Evolutionary conservation across 2,329 filamentous ascomycete genomes (phyloP).

Genomic region (Aspergillus japonicus): DNA sequence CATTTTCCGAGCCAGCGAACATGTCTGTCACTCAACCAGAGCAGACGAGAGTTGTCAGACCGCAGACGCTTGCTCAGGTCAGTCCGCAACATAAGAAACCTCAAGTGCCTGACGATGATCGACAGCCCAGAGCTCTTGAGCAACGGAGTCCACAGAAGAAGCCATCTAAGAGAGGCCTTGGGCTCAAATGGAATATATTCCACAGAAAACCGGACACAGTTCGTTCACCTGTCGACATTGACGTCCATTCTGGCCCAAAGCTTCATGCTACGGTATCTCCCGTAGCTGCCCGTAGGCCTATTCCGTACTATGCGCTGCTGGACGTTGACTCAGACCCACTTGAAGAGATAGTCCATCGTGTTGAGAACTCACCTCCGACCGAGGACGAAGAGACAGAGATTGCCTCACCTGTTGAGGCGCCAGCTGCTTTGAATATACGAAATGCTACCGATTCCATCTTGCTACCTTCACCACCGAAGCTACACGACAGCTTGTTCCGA

Average conservation of each 20-base stretch:
- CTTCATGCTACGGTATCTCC: constrained; percentile 43
- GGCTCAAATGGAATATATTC: constrained; percentile 58
- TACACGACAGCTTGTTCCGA: constrained; percentile 33
- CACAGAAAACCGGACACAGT: constrained; percentile 42
- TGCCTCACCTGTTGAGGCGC: constrained; percentile 24
- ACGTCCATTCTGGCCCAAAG: constrained; percentile 29
- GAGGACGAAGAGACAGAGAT: constrained; percentile 31
- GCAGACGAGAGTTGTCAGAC: background rate
- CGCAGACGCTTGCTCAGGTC: background rate
- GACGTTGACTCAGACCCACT: constrained; percentile 46
- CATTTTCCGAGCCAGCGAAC: background rate
- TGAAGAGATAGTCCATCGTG: constrained; percentile 38
- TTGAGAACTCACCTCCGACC: constrained; percentile 42
- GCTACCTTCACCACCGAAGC: constrained; percentile 43
- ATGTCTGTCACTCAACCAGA: background rate
- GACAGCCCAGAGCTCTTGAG: background rate
- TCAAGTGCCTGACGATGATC: background rate
- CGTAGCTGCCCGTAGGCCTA: constrained; percentile 41
- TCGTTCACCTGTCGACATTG: constrained; percentile 21
- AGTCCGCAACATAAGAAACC: background rate
- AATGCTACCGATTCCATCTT: constrained; percentile 40
- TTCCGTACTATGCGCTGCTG: constrained; percentile 60
- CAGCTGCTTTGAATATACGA: constrained; percentile 31
- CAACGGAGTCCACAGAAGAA: constrained; percentile 18
- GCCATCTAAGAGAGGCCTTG: constrained; percentile 37